phyloP scores from a whole-genome alignment of 2,329 filamentous ascomycete genomes.

The Fusarium brachygibbosum region DNA sequence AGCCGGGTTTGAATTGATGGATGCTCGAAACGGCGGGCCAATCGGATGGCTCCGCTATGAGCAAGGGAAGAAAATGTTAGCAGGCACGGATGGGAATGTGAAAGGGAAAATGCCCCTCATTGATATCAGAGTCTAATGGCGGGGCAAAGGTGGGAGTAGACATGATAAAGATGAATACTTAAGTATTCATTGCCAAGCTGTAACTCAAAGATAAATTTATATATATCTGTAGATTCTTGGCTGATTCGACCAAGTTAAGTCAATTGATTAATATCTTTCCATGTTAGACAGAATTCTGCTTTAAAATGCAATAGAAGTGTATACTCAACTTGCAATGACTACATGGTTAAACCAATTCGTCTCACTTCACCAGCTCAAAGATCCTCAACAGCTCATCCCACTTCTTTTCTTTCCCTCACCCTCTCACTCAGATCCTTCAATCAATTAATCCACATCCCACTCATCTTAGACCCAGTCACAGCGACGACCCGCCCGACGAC shows the following conservation, averaged over 20 bases:
- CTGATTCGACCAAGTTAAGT: background rate
- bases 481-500: conserved; percentile 46
- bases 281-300: background rate
- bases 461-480: conserved; percentile 25
- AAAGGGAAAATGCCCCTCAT: conserved; percentile 40
- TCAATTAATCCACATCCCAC: conserved; percentile 35
- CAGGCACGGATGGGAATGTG: background rate
- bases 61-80: conserved; percentile 37
- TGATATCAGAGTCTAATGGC: conserved; percentile 33
- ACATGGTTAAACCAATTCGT: conserved; percentile 8
- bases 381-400: conserved; percentile 27
- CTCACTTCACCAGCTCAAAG: conserved; percentile 18
- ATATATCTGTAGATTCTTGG: background rate
- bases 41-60: conserved; percentile 29
- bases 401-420: conserved; percentile 25
- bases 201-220: background rate
- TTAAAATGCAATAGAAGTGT: background rate
- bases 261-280: background rate
- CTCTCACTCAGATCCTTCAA: conserved; percentile 5
- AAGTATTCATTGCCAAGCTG: background rate
- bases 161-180: background rate
- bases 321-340: conserved; percentile 8
- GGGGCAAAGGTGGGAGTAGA: conserved; percentile 24
- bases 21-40: conserved; percentile 31
- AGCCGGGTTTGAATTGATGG: conserved; percentile 19